These are phyloP conservation scores for Ceratopteris richardii DNA, from an alignment of 75 land plant species.

Conservation along the genomic window DNA sequence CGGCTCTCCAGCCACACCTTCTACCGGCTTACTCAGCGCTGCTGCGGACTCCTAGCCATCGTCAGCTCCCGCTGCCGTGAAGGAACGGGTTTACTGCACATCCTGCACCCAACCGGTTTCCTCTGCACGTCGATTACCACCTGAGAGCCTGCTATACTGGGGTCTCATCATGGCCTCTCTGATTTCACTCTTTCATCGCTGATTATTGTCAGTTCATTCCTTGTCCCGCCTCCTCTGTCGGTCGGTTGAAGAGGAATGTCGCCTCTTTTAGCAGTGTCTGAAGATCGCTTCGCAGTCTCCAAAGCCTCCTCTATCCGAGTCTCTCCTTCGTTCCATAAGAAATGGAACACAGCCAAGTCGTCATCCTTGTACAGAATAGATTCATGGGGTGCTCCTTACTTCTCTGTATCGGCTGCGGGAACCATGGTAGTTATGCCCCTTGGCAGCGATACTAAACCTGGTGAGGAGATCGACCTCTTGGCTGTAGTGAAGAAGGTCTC, in stretches of 20 bases:
- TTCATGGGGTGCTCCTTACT: constrained; percentile 86
- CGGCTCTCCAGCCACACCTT: too few species aligned
- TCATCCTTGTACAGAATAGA: constrained; percentile 52
- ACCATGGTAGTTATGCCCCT: constrained; percentile 55
- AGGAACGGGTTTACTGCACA: too few species aligned
- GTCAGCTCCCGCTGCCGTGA: too few species aligned
- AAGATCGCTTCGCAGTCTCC: not conserved
- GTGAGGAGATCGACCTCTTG: constrained; percentile 70
- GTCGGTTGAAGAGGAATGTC: not conserved
- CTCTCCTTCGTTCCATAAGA: not conserved
- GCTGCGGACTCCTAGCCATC: too few species aligned
- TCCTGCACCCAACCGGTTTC: too few species aligned
- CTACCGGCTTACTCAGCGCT: too few species aligned
- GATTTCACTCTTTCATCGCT: too few species aligned
- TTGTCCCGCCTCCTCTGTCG: not conserved
- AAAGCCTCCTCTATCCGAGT: not conserved
- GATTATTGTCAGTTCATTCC: too few species aligned
- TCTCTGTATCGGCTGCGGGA: constrained; percentile 53
- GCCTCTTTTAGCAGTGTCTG: not conserved
- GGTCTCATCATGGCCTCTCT: too few species aligned
- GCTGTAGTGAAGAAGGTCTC: constrained; percentile 61
- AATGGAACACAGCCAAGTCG: constrained; percentile 37
- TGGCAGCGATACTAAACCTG: constrained; percentile 43
- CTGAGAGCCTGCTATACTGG: too few species aligned
- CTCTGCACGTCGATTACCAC: too few species aligned